These are phyloP conservation scores for Carex parvula DNA, from an alignment of 176 grass and related monocot species.

Conservation along the genomic window DNA sequence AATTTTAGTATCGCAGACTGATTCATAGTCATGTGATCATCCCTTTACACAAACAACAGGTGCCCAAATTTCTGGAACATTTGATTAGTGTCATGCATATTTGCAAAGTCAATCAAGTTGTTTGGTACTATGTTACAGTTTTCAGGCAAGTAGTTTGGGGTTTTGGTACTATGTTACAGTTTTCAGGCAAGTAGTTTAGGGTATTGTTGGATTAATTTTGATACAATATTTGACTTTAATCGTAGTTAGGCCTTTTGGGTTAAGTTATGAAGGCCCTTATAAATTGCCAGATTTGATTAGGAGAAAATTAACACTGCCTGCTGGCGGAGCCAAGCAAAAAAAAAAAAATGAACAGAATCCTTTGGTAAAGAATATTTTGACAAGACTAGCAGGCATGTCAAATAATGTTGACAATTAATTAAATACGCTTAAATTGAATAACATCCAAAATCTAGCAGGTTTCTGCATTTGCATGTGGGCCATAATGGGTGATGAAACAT, in stretches of 20 bases:
- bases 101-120: background rate
- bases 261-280: background rate
- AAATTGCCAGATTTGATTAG: background rate
- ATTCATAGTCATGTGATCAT: background rate
- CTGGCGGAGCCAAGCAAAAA: background rate
- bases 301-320: background rate
- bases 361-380: constrained; percentile 16
- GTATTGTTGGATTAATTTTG: background rate
- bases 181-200: background rate
- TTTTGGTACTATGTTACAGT: background rate
- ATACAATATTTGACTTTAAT: background rate
- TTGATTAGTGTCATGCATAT: background rate
- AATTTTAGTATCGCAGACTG: background rate
- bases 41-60: background rate
- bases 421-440: background rate
- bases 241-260: background rate
- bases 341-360: background rate
- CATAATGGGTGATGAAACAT: background rate
- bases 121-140: background rate
- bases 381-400: constrained; percentile 4
- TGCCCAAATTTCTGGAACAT: too few relatives aligned
- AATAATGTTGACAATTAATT: background rate
- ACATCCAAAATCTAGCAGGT: background rate
- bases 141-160: background rate
- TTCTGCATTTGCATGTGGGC: constrained; percentile 7